A percentile compares a stretch with the other conserved stretches of the same genome.
phyloP scores from a whole-genome alignment of 495 filamentous ascomycete genomes.

The Aspergillus affinis region DNA sequence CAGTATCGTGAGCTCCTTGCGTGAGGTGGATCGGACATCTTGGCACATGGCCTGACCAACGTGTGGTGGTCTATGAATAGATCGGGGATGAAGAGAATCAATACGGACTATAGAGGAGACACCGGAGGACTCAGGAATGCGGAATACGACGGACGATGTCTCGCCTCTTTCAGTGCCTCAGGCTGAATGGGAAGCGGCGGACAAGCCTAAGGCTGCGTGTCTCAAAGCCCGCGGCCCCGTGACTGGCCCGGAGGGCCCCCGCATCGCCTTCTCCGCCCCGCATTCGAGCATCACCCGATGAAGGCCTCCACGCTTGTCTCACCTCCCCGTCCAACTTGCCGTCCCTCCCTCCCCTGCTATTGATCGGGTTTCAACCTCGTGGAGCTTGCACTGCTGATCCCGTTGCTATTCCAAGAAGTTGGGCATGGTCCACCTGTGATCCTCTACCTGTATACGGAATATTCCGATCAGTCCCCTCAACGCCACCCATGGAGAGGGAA shows the following conservation, averaged over 20 bases:
- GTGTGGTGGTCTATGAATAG: not conserved
- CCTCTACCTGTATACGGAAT: not conserved
- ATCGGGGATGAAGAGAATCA: not conserved
- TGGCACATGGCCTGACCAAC: not conserved
- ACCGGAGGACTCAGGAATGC: not conserved
- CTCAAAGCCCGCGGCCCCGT: not conserved
- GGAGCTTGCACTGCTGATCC: not conserved
- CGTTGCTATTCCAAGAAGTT: conserved; percentile 2
- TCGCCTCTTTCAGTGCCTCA: not conserved
- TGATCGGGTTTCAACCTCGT: conserved; percentile 10
- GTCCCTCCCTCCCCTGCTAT: not conserved
- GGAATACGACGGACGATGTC: not conserved
- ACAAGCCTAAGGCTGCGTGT: conserved; percentile 9
- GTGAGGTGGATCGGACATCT: not conserved
- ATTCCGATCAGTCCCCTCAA: not conserved
- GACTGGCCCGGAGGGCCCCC: not conserved
- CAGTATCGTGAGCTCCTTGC: not conserved
- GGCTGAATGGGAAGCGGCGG: conserved; percentile 2
- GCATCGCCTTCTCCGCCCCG: not conserved
- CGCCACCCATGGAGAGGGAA: no score
- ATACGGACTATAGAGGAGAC: no score
- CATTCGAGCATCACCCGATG: not conserved
- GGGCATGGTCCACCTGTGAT: no score
- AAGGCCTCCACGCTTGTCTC: not conserved
- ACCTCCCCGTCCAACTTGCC: not conserved